phyloP scores from a whole-genome alignment of 2,329 filamentous ascomycete genomes.

The Monilinia vaccinii-corymbosi region DNA sequence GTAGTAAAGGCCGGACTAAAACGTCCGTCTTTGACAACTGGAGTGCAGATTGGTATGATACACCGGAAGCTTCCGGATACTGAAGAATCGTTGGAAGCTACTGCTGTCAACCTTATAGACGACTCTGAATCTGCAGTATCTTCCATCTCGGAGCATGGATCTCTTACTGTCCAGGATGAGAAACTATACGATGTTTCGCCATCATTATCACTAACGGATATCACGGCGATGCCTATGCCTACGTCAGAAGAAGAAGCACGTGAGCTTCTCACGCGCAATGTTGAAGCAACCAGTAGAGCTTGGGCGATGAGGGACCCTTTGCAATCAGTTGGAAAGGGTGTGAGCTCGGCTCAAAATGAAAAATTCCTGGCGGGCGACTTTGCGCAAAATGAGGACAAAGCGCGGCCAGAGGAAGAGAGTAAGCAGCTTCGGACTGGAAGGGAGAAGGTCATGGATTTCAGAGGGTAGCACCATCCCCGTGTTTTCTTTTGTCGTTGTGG shows the following conservation, averaged over 20 bases:
- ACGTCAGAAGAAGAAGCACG: slow-evolving; percentile 26
- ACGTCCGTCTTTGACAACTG: slow-evolving; percentile 9
- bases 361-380: slow-evolving; percentile 35
- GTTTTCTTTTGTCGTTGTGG: not conserved
- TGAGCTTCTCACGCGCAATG: slow-evolving; percentile 20
- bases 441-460: slow-evolving; percentile 18
- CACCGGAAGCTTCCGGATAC: not conserved
- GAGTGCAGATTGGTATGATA: slow-evolving; percentile 2
- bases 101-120: slow-evolving; percentile 5
- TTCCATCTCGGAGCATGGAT: not conserved
- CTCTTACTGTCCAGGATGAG: not conserved
- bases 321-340: not conserved
- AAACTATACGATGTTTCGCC: slow-evolving; percentile 19
- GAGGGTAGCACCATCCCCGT: not conserved
- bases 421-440: slow-evolving; percentile 28
- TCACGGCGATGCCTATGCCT: slow-evolving; percentile 13
- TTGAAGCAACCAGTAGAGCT: slow-evolving; percentile 9
- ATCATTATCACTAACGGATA: slow-evolving; percentile 3
- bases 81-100: not conserved
- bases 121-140: slow-evolving; percentile 14
- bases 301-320: not conserved
- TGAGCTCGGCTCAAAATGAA: slow-evolving; percentile 30
- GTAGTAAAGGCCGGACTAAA: slow-evolving; percentile 22
- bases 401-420: slow-evolving; percentile 31
- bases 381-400: slow-evolving; percentile 34